phyloP scores from a whole-genome alignment of 1,139 yeast genomes.

The Wickerhamomyces sp. region DNA sequence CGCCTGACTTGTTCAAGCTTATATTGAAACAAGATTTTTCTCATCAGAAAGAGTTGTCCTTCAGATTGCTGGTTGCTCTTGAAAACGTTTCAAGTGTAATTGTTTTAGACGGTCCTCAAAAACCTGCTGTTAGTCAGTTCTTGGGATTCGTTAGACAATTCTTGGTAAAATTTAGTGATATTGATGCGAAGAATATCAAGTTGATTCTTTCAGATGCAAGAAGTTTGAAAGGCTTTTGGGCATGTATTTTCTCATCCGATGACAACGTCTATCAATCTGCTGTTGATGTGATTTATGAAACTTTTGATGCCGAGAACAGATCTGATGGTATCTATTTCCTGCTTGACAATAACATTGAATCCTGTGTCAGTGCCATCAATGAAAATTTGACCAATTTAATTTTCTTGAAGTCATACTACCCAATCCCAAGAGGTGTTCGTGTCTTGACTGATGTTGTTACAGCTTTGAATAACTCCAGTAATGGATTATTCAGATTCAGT shows the following conservation, averaged over 20 bases:
- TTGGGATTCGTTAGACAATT: constrained; percentile 25
- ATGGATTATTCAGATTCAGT: constrained; percentile 42
- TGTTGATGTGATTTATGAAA: constrained; percentile 66
- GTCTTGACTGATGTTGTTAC: constrained; percentile 69
- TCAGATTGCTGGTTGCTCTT: constrained; percentile 38
- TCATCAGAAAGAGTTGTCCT: constrained; percentile 35
- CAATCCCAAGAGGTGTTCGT: constrained; percentile 71
- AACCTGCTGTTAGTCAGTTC: constrained; percentile 23
- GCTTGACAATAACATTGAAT: constrained; percentile 37
- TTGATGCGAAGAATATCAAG: constrained; percentile 41
- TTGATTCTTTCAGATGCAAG: constrained; percentile 32
- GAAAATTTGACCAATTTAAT: constrained; percentile 42
- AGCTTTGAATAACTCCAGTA: constrained; percentile 61
- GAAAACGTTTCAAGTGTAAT: constrained; percentile 39
- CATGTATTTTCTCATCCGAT: constrained; percentile 58
- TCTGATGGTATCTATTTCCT: constrained; percentile 63
- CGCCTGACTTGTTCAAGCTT: constrained; percentile 37
- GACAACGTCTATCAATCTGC: constrained; percentile 57
- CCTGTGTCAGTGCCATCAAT: constrained; percentile 45
- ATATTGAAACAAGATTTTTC: constrained; percentile 36
- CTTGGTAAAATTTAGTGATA: constrained; percentile 33
- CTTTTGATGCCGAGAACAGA: constrained; percentile 71
- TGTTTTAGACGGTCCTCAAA: constrained; percentile 24
- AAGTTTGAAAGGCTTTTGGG: constrained; percentile 57
- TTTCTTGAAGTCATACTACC: constrained; percentile 53